A percentile compares a stretch with the other conserved stretches of the same genome.
Conservation (phyloP, 352 stramenopile species). For the Phytophthora fragariaefolia region DNA sequence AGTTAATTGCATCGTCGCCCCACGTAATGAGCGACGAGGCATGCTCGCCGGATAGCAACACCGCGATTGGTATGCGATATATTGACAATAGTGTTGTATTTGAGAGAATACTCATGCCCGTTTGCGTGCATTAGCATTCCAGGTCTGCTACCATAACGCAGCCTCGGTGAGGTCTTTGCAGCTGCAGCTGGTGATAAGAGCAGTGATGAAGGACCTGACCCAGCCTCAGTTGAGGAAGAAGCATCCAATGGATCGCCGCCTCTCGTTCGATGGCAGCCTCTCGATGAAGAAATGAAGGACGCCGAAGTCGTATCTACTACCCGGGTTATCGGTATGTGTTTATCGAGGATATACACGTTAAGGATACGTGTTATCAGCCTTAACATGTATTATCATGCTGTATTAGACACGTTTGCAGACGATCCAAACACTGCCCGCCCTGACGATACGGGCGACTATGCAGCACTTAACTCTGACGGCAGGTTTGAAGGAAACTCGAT, state of each 20-base stretch:
- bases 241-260: not conserved
- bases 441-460: slow-evolving; percentile 1
- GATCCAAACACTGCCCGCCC: slow-evolving; percentile 3
- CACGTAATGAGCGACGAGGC: not conserved
- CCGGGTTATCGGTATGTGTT: not conserved
- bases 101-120: not conserved
- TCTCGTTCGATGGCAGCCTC: not conserved
- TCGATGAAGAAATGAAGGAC: not conserved
- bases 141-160: not conserved
- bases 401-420: not conserved
- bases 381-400: slow-evolving; percentile 16
- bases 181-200: not conserved
- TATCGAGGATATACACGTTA: slow-evolving; percentile 11
- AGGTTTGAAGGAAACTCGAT: not conserved
- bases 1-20: not conserved
- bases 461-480: slow-evolving; percentile 11
- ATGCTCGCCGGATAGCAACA: not conserved
- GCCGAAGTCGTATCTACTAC: not conserved
- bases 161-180: not conserved
- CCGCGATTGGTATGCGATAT: not conserved
- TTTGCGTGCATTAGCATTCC: not conserved
- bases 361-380: not conserved
- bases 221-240: not conserved
- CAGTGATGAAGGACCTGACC: not conserved
- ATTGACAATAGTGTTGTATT: not conserved